A percentile compares a stretch with the other conserved stretches of the same genome.
Conservation (phyloP, 441 rosid species). For the Erodium trifolium region DNA sequence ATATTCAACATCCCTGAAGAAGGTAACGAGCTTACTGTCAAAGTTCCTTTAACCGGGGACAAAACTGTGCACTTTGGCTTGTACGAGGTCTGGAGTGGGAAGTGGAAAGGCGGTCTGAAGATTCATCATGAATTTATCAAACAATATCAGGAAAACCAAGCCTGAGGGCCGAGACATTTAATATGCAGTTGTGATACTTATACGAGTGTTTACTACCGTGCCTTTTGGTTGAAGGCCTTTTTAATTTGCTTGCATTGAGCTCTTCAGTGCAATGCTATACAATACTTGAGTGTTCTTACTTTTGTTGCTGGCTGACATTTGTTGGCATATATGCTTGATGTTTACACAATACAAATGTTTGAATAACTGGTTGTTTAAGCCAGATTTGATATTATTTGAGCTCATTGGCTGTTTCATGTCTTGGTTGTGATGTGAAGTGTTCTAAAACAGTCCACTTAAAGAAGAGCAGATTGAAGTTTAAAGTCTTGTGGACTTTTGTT, state of each 20-base stretch:
- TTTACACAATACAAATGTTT: background rate
- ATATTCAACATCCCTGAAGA: background rate
- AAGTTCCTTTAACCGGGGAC: background rate
- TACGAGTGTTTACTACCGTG: background rate
- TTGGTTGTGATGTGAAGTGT: no score
- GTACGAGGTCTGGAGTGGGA: conserved; percentile 1
- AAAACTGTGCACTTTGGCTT: background rate
- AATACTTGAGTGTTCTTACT: background rate
- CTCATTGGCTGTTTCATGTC: no score
- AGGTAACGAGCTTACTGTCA: background rate
- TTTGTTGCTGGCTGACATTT: no score
- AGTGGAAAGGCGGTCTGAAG: background rate
- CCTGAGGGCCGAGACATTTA: no score
- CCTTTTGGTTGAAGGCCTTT: background rate
- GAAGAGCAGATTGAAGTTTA: no score
- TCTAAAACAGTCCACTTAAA: no score
- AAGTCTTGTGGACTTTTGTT: no score
- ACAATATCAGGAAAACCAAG: background rate
- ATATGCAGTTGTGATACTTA: no score
- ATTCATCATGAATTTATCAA: background rate
- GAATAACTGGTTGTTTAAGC: background rate
- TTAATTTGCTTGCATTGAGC: background rate
- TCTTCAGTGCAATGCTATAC: background rate
- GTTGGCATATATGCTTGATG: background rate
- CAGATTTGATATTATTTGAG: background rate